Percentiles rank a stretch among this genome's conserved stretches.
phyloP scores from a whole-genome alignment of 2,329 filamentous ascomycete species.

The Xylariaceae sp. region DNA sequence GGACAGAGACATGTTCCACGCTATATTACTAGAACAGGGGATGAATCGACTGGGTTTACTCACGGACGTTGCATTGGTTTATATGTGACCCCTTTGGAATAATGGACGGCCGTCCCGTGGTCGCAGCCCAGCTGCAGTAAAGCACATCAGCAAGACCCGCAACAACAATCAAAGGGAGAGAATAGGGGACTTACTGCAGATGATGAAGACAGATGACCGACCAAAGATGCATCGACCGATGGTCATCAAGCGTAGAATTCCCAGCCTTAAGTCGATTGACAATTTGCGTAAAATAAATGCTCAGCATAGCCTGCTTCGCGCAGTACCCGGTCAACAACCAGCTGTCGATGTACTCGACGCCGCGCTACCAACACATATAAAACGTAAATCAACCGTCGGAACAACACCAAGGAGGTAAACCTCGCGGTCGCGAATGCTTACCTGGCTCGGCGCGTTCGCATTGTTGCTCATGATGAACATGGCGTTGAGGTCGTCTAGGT shows the following conservation, averaged over 20 bases:
- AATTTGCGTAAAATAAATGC: constrained; percentile 41
- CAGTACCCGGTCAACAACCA: constrained; percentile 42
- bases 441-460: constrained; percentile 30
- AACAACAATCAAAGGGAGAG: neutral
- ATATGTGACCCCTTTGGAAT: constrained; percentile 36
- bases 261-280: constrained; percentile 35
- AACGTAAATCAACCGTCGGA: neutral
- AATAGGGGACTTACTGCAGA: constrained; percentile 34
- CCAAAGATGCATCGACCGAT: constrained; percentile 36
- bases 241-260: constrained; percentile 33
- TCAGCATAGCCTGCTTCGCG: constrained; percentile 41
- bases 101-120: constrained; percentile 38
- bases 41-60: neutral
- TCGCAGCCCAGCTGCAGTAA: constrained; percentile 38
- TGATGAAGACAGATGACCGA: constrained; percentile 38
- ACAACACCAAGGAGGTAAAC: no score
- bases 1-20: neutral
- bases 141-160: neutral
- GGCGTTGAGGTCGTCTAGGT: constrained; percentile 40
- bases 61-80: constrained; percentile 37
- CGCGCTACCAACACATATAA: constrained; percentile 24
- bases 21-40: neutral
- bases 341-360: constrained; percentile 40
- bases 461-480: constrained; percentile 39
- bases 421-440: constrained; percentile 14